Conservation (phyloP, 768 basidiomycete genomes). For the Xerocomus spinulosus region DNA sequence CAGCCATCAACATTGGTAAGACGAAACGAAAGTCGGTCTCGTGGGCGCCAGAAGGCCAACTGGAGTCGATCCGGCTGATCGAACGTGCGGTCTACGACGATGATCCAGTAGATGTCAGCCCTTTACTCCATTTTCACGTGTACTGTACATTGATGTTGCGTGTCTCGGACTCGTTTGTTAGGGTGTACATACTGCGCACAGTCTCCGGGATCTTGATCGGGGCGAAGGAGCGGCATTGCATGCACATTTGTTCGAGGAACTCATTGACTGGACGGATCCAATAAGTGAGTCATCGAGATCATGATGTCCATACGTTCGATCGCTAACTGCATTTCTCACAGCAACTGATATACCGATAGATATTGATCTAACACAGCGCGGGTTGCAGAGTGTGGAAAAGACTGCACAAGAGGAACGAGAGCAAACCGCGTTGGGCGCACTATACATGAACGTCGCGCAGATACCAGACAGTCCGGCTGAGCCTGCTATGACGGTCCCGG, state of each 20-base stretch:
- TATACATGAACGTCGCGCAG: conserved; percentile 65
- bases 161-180: conserved; percentile 41
- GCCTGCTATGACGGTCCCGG: conserved; percentile 52
- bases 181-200: conserved; percentile 69
- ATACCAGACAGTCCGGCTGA: conserved; percentile 80
- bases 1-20: conserved; percentile 38
- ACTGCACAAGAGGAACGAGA: conserved; percentile 71
- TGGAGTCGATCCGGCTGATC: conserved; percentile 74
- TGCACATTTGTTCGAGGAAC: conserved; percentile 78
- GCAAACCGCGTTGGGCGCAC: conserved; percentile 66
- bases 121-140: conserved; percentile 38
- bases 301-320: conserved; percentile 15
- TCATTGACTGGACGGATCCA: conserved; percentile 83
- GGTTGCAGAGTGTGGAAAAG: conserved; percentile 67
- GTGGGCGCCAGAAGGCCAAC: conserved; percentile 70
- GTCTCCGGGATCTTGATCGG: conserved; percentile 80
- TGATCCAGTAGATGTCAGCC: conserved; percentile 81
- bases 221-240: conserved; percentile 85
- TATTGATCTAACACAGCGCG: conserved; percentile 51
- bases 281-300: conserved; percentile 51
- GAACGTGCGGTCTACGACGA: conserved; percentile 87
- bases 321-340: conserved; percentile 32
- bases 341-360: conserved; percentile 62
- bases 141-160: conserved; percentile 51
- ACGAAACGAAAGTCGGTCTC: conserved; percentile 75